Evolutionary conservation across 192 early-diverging fungal genomes (phyloP), one percentile per base, ranked within the genome.

Genomic region (Glomus cerebriforme): DNA sequence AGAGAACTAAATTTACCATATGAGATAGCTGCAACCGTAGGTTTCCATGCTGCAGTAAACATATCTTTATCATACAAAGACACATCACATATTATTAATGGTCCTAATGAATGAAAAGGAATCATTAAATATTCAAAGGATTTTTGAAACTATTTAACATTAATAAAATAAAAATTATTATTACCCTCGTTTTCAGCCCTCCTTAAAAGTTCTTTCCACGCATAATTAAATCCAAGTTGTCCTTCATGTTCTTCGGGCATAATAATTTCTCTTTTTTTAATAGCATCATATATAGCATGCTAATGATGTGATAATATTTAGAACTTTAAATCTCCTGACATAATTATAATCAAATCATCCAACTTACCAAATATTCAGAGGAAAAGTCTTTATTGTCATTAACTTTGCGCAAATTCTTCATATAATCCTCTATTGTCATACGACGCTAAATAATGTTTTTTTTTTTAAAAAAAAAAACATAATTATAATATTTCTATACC

Each of bases 171-270:
- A n/a, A 73, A 34, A 10, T 24, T 31, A 10, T 32, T n/a, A 27
- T 35, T 78, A 78, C 77, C 77, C 13, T 83, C 75, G 2, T 58
- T 71, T 4, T 91, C 86, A 10, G 85, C 84, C 58, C 87, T 82
- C 13, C 87, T 89, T 76, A 92, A 86, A 69, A 92, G 82, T 75
- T 92, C 96, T 75, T 90, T 94, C 97, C 97, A 99, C 2, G 94
- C 92, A 80, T 96, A 97, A 80, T 96, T 95, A 81, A 98, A 98
- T 35, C 96, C 95, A 10, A 96, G 86, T 12, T 94, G 94, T 22
- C 97, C 97, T 70, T 95, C 96, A 75, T 97, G 96, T 79, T 99
- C 98, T 86, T 97, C 96, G 4, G 96, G 95, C 86, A 99, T 92
- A 4, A 98, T 92, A 82, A 99, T 98, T 85, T 98, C 98, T 63